Conservation (phyloP, 208 protist species). For the Lotmaria passim region DNA sequence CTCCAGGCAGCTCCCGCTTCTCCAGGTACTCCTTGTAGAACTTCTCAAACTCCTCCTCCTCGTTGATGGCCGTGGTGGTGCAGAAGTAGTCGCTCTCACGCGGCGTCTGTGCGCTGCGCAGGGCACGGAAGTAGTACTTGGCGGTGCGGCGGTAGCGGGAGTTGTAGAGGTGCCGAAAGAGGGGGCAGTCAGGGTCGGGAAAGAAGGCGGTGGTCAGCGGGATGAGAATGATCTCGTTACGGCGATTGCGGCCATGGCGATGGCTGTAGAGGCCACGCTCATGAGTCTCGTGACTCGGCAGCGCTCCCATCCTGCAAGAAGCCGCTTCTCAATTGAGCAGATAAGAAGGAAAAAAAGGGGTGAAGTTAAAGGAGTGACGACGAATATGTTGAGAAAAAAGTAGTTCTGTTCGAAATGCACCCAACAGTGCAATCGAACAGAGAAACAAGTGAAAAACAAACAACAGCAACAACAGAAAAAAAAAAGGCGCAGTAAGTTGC, state of each 20-base stretch:
- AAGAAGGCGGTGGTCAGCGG: constrained; percentile 73
- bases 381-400: too few relatives aligned
- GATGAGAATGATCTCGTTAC: constrained; percentile 77
- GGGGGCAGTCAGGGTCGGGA: constrained; percentile 55
- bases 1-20: constrained; percentile 4
- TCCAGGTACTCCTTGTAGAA: constrained; percentile 38
- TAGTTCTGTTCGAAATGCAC: too few relatives aligned
- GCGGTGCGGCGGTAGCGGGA: constrained; percentile 68
- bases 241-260: constrained; percentile 72
- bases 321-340: too few relatives aligned
- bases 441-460: too few relatives aligned
- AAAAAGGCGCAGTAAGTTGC: not conserved
- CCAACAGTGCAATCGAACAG: too few relatives aligned
- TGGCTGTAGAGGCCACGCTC: constrained; percentile 76
- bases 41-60: constrained; percentile 34
- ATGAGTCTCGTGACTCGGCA: constrained; percentile 82
- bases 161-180: constrained; percentile 65
- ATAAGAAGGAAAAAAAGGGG: too few relatives aligned
- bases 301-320: constrained; percentile 50
- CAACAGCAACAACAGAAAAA: not conserved
- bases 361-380: too few relatives aligned
- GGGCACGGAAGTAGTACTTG: constrained; percentile 79
- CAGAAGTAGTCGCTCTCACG: constrained; percentile 75
- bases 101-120: constrained; percentile 44
- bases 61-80: constrained; percentile 46